Evolutionary conservation across 2,329 filamentous ascomycete species (phyloP).

Genomic region (Alternaria gaisen): DNA sequence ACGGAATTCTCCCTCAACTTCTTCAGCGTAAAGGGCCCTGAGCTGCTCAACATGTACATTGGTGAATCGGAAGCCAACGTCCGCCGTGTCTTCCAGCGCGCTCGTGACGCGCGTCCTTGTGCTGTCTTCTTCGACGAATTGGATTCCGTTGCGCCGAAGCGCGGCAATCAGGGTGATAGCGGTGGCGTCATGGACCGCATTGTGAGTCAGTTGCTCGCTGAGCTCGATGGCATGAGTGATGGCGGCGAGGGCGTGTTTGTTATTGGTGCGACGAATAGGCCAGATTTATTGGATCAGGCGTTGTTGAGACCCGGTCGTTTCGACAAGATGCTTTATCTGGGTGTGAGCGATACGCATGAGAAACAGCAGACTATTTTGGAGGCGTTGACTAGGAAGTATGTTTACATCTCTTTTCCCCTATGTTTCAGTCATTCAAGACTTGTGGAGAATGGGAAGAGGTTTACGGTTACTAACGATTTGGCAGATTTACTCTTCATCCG

Average conservation of each 20-base stretch:
- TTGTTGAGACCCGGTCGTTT: constrained; percentile 89
- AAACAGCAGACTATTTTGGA: constrained; percentile 96
- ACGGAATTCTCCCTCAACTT: constrained; percentile 95
- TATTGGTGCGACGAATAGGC: constrained; percentile 94
- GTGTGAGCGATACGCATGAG: constrained; percentile 94
- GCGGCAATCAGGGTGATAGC: constrained; percentile 96
- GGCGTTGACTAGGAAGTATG: constrained; percentile 90
- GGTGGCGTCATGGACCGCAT: constrained; percentile 99
- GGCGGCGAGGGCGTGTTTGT: constrained; percentile 90
- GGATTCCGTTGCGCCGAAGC: constrained; percentile 92
- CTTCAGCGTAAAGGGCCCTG: constrained; percentile 91
- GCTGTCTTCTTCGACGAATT: constrained; percentile 95
- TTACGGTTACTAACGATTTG: too few relatives aligned
- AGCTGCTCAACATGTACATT: constrained; percentile 95
- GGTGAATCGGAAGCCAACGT: constrained; percentile 94
- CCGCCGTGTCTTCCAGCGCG: constrained; percentile 85
- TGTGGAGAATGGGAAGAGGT: too few relatives aligned
- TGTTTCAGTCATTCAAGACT: too few relatives aligned
- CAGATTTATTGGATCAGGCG: constrained; percentile 90
- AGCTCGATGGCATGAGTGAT: constrained; percentile 97
- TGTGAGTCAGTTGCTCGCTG: constrained; percentile 91
- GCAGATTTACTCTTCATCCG: constrained; percentile 83
- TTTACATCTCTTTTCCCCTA: constrained; percentile 28
- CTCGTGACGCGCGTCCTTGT: constrained; percentile 84
- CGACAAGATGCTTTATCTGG: constrained; percentile 98